Conservation (phyloP, 176 grass and related monocot genomes). For the Carex scoparia region DNA sequence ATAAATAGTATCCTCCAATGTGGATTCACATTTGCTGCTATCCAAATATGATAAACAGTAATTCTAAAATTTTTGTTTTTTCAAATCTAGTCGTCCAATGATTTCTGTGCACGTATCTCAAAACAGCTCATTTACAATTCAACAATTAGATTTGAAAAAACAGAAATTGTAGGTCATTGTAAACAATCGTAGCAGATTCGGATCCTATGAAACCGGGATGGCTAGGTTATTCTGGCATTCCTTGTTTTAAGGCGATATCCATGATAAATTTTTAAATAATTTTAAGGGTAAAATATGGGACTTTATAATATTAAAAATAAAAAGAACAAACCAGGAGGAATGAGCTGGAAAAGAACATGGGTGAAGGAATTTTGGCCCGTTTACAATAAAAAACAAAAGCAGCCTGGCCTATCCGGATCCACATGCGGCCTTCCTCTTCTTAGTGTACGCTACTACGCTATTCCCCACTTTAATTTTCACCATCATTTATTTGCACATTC, state of each 20-base stretch:
- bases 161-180: too few relatives aligned
- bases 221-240: not conserved
- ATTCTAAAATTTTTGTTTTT: too few relatives aligned
- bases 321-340: not conserved
- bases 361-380: constrained; percentile 17
- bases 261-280: not conserved
- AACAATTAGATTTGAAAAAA: too few relatives aligned
- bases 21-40: too few relatives aligned
- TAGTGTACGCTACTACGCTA: not conserved
- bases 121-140: too few relatives aligned
- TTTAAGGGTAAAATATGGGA: not conserved
- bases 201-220: not conserved
- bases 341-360: constrained; percentile 29
- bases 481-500: not conserved
- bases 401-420: constrained; percentile 10
- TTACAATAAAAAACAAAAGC: constrained; percentile 25
- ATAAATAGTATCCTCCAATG: too few relatives aligned
- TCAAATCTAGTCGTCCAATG: too few relatives aligned
- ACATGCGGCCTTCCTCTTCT: constrained; percentile 11
- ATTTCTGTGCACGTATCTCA: too few relatives aligned
- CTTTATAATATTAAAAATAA: not conserved
- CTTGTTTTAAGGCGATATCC: not conserved
- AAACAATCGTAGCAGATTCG: too few relatives aligned
- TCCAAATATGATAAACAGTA: too few relatives aligned
- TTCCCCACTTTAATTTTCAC: constrained; percentile 15